These are phyloP conservation scores for Hypoxylon sp. DNA, from an alignment of 2,329 filamentous ascomycete species.

Conservation along the genomic window DNA sequence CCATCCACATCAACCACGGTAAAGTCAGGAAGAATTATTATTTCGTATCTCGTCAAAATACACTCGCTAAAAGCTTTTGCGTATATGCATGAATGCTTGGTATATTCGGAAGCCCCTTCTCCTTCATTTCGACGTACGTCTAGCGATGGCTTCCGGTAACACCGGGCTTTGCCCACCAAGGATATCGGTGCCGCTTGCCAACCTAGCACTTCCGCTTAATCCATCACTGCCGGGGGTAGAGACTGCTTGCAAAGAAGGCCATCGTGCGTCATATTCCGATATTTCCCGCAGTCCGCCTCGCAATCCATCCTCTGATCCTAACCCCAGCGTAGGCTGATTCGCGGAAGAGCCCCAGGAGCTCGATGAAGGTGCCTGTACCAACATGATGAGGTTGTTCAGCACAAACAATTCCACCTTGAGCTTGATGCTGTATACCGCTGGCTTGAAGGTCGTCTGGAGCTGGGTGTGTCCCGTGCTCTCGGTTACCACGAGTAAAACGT, in stretches of 20 bases:
- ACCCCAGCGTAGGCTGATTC: neutral
- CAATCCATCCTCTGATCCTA: neutral
- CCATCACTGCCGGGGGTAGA: neutral
- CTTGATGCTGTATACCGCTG: conserved; percentile 55
- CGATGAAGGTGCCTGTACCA: conserved; percentile 19
- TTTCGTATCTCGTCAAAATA: too few relatives aligned
- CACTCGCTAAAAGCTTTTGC: too few relatives aligned
- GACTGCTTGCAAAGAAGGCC: neutral
- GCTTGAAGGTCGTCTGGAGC: conserved; percentile 52
- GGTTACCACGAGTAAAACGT: conserved; percentile 51
- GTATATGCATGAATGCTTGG: too few relatives aligned
- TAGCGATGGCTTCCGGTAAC: too few relatives aligned
- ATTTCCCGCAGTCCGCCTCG: neutral
- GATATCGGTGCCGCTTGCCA: too few relatives aligned
- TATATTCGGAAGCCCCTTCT: too few relatives aligned
- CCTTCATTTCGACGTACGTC: too few relatives aligned
- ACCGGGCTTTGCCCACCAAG: too few relatives aligned
- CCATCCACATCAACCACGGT: too few relatives aligned
- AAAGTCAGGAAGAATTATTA: too few relatives aligned
- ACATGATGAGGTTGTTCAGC: conserved; percentile 51
- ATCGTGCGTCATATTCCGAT: neutral
- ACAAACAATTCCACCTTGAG: conserved; percentile 66
- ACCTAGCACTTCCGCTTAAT: too few relatives aligned
- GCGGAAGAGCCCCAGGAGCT: conserved; percentile 3
- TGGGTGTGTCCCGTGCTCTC: conserved; percentile 52